A percentile compares a stretch with the other conserved stretches of the same genome.
These are phyloP conservation scores for Licmophora abbreviata DNA, from an alignment of 108 stramenopile species.

Conservation along the genomic window DNA sequence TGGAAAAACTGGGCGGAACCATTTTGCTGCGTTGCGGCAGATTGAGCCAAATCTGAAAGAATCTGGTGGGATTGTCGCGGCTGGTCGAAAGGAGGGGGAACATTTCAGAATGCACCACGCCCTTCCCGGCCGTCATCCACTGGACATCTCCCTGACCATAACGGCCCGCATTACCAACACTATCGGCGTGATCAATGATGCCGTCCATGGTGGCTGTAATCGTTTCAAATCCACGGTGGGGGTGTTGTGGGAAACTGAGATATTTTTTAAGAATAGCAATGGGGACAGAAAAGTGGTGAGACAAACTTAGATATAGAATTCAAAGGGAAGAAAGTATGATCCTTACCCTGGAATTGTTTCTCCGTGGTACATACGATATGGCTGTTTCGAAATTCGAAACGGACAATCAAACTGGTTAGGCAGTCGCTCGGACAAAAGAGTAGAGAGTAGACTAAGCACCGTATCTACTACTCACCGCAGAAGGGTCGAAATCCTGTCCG, in stretches of 20 bases:
- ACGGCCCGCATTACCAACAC: constrained; percentile 53
- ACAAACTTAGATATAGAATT: no score
- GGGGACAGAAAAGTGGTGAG: no score
- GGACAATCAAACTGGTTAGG: no score
- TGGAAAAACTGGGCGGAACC: constrained; percentile 64
- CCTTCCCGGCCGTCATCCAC: constrained; percentile 87
- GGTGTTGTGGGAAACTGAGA: constrained; percentile 47
- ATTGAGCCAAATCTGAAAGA: constrained; percentile 86
- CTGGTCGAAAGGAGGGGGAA: constrained; percentile 42
- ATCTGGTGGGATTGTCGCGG: constrained; percentile 23
- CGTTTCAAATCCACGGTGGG: constrained; percentile 87
- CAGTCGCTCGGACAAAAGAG: no score
- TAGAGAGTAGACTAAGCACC: no score
- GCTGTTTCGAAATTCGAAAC: no score
- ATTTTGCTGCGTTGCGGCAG: constrained; percentile 64
- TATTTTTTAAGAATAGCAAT: no score
- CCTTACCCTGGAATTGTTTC: constrained; percentile 38
- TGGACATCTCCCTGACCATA: constrained; percentile 78
- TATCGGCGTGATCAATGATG: constrained; percentile 72
- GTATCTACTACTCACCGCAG: no score
- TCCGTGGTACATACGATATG: constrained; percentile 72
- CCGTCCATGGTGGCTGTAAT: constrained; percentile 75
- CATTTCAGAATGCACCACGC: constrained; percentile 78
- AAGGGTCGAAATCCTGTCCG: constrained; percentile 50
- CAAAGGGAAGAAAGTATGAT: constrained; percentile 15